Conservation (phyloP, 495 filamentous ascomycete species). For the Daldinia grandis region DNA sequence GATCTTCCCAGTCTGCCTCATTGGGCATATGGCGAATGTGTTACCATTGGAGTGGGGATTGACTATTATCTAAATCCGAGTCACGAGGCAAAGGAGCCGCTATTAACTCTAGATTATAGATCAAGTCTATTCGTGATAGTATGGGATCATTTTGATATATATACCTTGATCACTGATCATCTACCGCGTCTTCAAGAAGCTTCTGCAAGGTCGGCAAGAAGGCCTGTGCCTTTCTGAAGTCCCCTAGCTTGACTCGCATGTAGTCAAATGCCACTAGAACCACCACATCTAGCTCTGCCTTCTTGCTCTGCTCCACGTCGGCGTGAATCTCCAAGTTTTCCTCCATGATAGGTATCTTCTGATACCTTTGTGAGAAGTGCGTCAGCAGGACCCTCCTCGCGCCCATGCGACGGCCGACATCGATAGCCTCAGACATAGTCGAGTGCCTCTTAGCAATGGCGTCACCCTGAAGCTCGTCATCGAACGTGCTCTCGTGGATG, state of each 20-base stretch:
- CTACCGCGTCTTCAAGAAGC: constrained; percentile 61
- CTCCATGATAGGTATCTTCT: constrained; percentile 74
- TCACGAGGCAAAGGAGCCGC: background rate
- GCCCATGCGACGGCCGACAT: constrained; percentile 77
- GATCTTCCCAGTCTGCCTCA: background rate
- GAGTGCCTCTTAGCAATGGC: constrained; percentile 90
- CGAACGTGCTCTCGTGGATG: constrained; percentile 96
- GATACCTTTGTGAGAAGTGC: constrained; percentile 96
- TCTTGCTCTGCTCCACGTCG: constrained; percentile 23
- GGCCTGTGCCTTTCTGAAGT: constrained; percentile 77
- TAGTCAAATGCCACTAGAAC: constrained; percentile 87
- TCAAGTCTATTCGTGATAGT: background rate
- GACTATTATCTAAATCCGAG: background rate
- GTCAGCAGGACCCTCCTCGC: constrained; percentile 82
- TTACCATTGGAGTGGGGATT: background rate
- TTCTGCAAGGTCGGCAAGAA: constrained; percentile 77
- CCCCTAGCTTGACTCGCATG: constrained; percentile 82
- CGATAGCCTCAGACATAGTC: constrained; percentile 84
- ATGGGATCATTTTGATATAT: background rate
- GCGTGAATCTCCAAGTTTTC: constrained; percentile 25
- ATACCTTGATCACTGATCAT: constrained; percentile 29
- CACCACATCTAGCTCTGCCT: constrained; percentile 53
- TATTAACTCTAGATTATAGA: background rate
- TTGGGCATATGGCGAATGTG: background rate
- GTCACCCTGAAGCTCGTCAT: constrained; percentile 78